A percentile compares a stretch with the other conserved stretches of the same genome.
Evolutionary conservation across 2,329 filamentous ascomycete species (phyloP).

Genomic region (Dissoconium aciculare): DNA sequence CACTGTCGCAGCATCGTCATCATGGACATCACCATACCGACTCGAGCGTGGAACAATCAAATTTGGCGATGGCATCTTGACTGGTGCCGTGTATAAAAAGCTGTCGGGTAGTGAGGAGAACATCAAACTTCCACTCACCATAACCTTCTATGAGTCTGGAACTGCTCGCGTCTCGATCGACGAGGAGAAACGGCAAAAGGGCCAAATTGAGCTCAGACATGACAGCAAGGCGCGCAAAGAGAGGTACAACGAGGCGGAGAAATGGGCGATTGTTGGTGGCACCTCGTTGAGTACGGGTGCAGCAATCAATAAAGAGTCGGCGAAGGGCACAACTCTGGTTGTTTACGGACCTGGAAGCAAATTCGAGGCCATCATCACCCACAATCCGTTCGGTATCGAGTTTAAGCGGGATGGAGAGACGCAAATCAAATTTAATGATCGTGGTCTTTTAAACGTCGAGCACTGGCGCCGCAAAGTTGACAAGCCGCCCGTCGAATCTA

Average conservation of each 20-base stretch:
- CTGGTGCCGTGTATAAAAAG: conserved; percentile 69
- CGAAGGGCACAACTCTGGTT: conserved; percentile 54
- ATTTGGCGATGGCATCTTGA: conserved; percentile 66
- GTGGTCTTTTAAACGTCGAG: conserved; percentile 82
- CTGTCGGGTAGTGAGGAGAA: conserved; percentile 50
- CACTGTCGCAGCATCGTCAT: conserved; percentile 47
- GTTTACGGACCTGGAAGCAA: conserved; percentile 61
- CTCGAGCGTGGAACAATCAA: conserved; percentile 56
- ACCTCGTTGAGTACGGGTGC: conserved; percentile 57
- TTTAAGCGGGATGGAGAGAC: conserved; percentile 71
- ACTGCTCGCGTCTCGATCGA: conserved; percentile 77
- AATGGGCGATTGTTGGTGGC: conserved; percentile 76
- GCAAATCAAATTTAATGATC: conserved; percentile 77
- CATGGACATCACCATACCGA: conserved; percentile 69
- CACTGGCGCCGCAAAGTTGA: conserved; percentile 89
- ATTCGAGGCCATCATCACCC: conserved; percentile 71
- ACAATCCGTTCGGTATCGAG: conserved; percentile 69
- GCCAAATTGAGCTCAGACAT: conserved; percentile 76
- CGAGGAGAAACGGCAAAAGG: conserved; percentile 77
- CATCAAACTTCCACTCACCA: conserved; percentile 64
- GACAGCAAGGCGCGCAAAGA: conserved; percentile 76
- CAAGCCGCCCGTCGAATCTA: conserved; percentile 41
- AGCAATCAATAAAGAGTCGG: conserved; percentile 49
- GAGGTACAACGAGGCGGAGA: conserved; percentile 79
- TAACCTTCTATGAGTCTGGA: conserved; percentile 82